Evolutionary conservation across 345 rosid species (phyloP).

Genomic region (Clausena lansium): DNA sequence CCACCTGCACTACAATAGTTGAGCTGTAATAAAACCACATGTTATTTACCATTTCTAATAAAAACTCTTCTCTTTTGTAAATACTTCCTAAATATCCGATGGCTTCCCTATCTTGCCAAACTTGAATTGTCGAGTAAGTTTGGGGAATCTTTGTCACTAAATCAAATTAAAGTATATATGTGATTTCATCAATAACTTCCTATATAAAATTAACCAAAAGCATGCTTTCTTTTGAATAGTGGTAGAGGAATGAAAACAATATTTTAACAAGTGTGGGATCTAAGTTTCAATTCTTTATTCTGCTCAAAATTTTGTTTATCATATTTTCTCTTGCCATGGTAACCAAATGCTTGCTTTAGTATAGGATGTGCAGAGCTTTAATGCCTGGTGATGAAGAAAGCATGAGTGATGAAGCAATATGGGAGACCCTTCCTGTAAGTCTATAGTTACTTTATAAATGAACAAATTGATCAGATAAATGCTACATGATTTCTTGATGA

Average conservation of each 20-base stretch:
- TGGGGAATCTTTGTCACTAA: slow-evolving; percentile 8
- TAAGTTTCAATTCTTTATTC: background rate
- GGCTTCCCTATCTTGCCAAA: slow-evolving; percentile 5
- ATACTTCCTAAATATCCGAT: background rate
- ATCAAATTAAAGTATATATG: background rate
- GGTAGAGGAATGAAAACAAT: background rate
- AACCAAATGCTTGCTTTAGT: slow-evolving; percentile 3
- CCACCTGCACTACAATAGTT: background rate
- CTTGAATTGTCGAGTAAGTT: background rate
- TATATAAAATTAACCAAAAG: background rate
- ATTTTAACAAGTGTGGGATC: background rate
- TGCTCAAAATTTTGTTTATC: slow-evolving; percentile 4
- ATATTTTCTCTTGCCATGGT: background rate
- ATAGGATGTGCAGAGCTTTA: slow-evolving; percentile 87
- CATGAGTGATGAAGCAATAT: slow-evolving; percentile 89
- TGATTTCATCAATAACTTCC: background rate
- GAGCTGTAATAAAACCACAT: background rate
- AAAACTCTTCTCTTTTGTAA: background rate
- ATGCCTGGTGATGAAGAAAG: slow-evolving; percentile 97
- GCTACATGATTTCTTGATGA: background rate
- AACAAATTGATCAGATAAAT: slow-evolving; percentile 5
- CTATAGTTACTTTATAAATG: background rate
- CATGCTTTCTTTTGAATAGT: background rate
- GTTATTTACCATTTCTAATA: background rate
- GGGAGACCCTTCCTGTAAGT: slow-evolving; percentile 96